Base-by-base conservation (phyloP, 1,139 yeast genomes). In the Scheffersomyces cryptocercus region DNA sequence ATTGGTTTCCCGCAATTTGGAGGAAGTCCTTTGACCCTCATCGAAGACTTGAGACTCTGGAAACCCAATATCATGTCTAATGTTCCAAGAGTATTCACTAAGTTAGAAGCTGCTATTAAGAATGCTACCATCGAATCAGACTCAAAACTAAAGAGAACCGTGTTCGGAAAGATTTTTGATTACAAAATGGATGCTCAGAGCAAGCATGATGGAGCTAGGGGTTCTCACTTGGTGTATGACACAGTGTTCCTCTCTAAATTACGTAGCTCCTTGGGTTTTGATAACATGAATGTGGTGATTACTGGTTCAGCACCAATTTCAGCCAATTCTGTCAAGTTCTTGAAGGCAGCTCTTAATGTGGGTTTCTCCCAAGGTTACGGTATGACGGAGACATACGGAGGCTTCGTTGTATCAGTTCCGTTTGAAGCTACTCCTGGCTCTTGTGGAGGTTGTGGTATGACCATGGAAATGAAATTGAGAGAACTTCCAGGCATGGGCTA, bases 301-400 rank as follows among this genome's bases (percentile, higher is more conserved):
- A 73, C 84, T 26, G 95, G 95, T 2, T 83, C 90, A 29, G 95
- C 95, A 4, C 95, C 95, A 15, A 78, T 87, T 44, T 67, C 85
- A 16, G 72, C 77, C 15, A 81, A 77, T 31, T 82, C 88, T 9
- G 66, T 84, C 38, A 64, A 70, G 41, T 85, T 85, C 58, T 64
- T 87, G 56, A 82, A 79, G 57, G 79, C 82, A n/a, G 75, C 84
- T 2, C 70, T 86, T 35, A 79, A 79, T 41, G 61, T 77, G 43
- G 85, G 85, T 16, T 58, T 85, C 42, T 62, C 71, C 30, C 91
- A 86, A 63, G 95, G 95, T 16, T 87, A 86, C 59, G 95, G 95
- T 1, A 68, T 84, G 47, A 87, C 95, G 4, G 95, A 87, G 61
- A 70, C 87, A 1, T 81, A 82, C 64, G 87, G 88, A 4, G 91